Conservation (phyloP, 768 basidiomycete genomes). For the Infundibulicybe gibba region DNA sequence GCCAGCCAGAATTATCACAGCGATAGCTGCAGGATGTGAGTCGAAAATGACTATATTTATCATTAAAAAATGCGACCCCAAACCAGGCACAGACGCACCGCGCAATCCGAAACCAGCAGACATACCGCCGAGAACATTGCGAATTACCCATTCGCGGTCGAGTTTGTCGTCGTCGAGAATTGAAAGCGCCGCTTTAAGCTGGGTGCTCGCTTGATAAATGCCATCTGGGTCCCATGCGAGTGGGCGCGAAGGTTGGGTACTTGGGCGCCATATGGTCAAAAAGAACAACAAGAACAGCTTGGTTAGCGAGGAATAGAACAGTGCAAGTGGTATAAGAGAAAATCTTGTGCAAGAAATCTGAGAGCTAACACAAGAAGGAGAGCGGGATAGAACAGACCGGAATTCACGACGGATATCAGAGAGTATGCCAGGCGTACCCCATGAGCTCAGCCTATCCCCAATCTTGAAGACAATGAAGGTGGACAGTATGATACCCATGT, state of each 20-base stretch:
- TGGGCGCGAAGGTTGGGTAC: slow-evolving; percentile 18
- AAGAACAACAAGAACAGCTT: slow-evolving; percentile 83
- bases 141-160: slow-evolving; percentile 80
- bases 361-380: neutral
- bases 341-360: slow-evolving; percentile 34
- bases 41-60: slow-evolving; percentile 65
- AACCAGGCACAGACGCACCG: slow-evolving; percentile 38
- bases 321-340: slow-evolving; percentile 71
- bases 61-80: neutral
- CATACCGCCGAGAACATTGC: slow-evolving; percentile 83
- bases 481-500: slow-evolving; percentile 57
- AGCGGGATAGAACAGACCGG: slow-evolving; percentile 29
- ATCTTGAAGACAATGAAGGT: slow-evolving; percentile 49
- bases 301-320: slow-evolving; percentile 81
- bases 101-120: slow-evolving; percentile 83
- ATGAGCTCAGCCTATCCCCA: slow-evolving; percentile 29
- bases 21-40: slow-evolving; percentile 70
- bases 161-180: slow-evolving; percentile 70
- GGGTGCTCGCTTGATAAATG: slow-evolving; percentile 21
- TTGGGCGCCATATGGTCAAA: slow-evolving; percentile 75
- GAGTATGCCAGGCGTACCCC: too few relatives aligned
- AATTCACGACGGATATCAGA: too few relatives aligned
- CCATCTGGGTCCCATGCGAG: slow-evolving; percentile 17
- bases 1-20: slow-evolving; percentile 67
- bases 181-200: slow-evolving; percentile 39